Percentiles rank a stretch among this genome's conserved stretches.
These are phyloP conservation scores for Euphorbia pulcherrima DNA, from an alignment of 345 rosid genomes.

Conservation along the genomic window DNA sequence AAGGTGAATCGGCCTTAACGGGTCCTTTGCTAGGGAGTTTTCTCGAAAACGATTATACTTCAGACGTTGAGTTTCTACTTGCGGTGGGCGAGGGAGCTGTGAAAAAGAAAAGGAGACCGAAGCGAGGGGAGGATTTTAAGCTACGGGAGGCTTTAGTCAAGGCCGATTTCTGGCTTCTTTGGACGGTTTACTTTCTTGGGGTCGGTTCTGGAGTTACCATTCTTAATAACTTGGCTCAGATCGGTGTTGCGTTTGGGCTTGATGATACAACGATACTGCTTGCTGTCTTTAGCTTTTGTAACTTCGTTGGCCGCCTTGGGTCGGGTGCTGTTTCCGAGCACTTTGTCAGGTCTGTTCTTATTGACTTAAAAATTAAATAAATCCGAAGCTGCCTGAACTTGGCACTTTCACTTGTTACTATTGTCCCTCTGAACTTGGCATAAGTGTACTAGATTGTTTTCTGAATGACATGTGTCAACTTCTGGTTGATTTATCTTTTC, in stretches of 20 bases:
- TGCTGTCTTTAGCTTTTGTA: constrained; percentile 75
- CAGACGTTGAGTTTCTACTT: constrained; percentile 58
- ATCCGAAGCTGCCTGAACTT: no score
- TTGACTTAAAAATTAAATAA: not conserved
- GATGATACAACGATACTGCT: constrained; percentile 68
- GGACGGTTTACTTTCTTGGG: constrained; percentile 78
- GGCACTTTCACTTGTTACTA: no score
- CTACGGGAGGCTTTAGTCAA: constrained; percentile 65
- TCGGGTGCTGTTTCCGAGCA: constrained; percentile 85
- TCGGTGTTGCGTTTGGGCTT: constrained; percentile 70
- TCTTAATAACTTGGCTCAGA: constrained; percentile 93
- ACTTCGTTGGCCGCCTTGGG: constrained; percentile 79
- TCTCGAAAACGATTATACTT: constrained; percentile 43
- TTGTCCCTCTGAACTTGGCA: no score
- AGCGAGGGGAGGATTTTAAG: constrained; percentile 84
- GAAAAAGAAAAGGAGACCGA: constrained; percentile 67
- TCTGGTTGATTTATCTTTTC: no score
- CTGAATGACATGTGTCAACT: no score
- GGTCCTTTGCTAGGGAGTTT: constrained; percentile 67
- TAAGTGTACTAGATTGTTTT: no score
- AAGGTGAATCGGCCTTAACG: constrained; percentile 31
- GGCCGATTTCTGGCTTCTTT: constrained; percentile 99
- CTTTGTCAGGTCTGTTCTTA: constrained; percentile 62
- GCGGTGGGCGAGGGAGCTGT: constrained; percentile 83
- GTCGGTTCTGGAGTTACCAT: constrained; percentile 87